Evolutionary conservation across 2,329 filamentous ascomycete genomes (phyloP), one percentile per base, ranked within the genome.

Genomic region (Diaporthe sp.): DNA sequence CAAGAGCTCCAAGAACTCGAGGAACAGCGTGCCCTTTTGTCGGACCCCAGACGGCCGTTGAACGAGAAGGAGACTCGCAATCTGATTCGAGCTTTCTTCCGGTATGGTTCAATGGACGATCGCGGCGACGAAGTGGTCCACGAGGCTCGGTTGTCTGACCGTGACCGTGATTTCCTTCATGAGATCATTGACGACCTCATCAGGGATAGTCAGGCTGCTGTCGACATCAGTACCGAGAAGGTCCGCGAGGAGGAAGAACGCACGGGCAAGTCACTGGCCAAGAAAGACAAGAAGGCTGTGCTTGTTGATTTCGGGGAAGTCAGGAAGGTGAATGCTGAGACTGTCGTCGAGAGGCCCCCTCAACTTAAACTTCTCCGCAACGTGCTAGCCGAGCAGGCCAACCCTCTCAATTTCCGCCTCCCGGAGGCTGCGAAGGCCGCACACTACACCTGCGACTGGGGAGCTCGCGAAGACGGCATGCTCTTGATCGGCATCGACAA

Each of bases 221-320:
- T 93, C 66, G 90, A 92, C 10, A 88, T 87, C 44, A 93, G 95
- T 78, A 93, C 90, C 76, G 92, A 92, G 30, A 91, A 91, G 74
- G 88, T 97, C 25, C 90, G 95, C 44, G 92, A 93, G 76, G 94
- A 95, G 80, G 95, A 98, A 78, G 94, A 97, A 82, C 91, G 93
- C 76, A 89, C 90, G 0, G 94, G 94, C 80, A 97, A 97, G 81
- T 89, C 92, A 3, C 85, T 97, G 71, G 97, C 96, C 0, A 98
- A 98, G 86, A 99, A 99, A 83, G 97, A 99, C 81, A 95, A 95
- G 83, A 99, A 99, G 84, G 97, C 97, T 0, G 94, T 99, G 25
- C 87, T 99, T 58, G 98, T 99, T 79, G 96, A 98, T 81, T 98
- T 96, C 83, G 93, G 94, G 59, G 95, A 96, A 72, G 93, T 98